Evolutionary conservation across 257 asterid genomes (phyloP).

Genomic region (Jacaranda copaia): DNA sequence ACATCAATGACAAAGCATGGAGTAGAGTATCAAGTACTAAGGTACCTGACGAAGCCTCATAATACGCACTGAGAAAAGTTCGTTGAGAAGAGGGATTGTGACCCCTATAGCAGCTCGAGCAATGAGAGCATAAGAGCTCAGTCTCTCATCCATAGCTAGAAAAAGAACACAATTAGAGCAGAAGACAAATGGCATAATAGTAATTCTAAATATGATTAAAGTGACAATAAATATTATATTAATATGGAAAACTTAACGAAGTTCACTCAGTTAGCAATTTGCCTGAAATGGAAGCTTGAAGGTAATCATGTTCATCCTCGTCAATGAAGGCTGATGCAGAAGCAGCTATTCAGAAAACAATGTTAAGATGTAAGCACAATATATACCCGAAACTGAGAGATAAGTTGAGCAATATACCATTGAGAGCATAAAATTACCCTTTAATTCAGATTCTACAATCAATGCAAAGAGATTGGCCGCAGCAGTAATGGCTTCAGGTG

Average conservation of each 20-base stretch:
- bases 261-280: slow-evolving; percentile 29
- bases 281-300: slow-evolving; percentile 90
- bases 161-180: slow-evolving; percentile 40
- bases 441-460: slow-evolving; percentile 84
- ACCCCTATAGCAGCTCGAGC: slow-evolving; percentile 87
- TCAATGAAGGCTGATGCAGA: slow-evolving; percentile 79
- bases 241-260: slow-evolving; percentile 17
- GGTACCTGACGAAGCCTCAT: slow-evolving; percentile 82
- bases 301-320: slow-evolving; percentile 63
- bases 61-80: slow-evolving; percentile 73
- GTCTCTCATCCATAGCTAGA: slow-evolving; percentile 97
- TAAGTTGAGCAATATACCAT: not conserved
- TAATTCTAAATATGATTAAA: slow-evolving; percentile 26
- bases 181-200: slow-evolving; percentile 25
- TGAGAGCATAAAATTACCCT: slow-evolving; percentile 57
- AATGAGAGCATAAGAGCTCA: slow-evolving; percentile 94
- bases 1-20: slow-evolving; percentile 16
- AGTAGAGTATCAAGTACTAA: slow-evolving; percentile 2
- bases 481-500: slow-evolving; percentile 81
- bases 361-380: slow-evolving; percentile 39
- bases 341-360: slow-evolving; percentile 64
- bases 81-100: slow-evolving; percentile 70
- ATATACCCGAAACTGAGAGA: slow-evolving; percentile 28
- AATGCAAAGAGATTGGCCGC: slow-evolving; percentile 83
- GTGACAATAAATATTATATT: slow-evolving; percentile 20